Conservation (phyloP, 768 basidiomycete genomes). For the Suillus weaverae region DNA sequence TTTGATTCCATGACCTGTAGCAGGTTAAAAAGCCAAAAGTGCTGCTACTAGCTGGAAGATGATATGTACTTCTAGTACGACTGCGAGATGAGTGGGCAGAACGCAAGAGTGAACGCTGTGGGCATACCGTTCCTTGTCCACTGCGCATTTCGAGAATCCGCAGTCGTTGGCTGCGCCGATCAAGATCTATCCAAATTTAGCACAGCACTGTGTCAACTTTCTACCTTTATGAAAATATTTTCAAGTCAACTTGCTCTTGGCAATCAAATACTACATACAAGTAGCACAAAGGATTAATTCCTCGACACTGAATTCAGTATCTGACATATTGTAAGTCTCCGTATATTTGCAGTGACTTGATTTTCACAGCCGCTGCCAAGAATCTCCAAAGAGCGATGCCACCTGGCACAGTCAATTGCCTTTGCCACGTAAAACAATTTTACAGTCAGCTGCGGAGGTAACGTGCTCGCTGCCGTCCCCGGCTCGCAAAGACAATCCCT, state of each 20-base stretch:
- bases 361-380: not conserved
- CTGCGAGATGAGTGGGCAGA: slow-evolving; percentile 10
- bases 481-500: too few species aligned
- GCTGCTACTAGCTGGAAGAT: slow-evolving; percentile 1
- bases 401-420: not conserved
- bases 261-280: too few species aligned
- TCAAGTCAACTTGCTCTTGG: not conserved
- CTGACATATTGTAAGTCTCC: not conserved
- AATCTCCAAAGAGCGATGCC: not conserved
- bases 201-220: slow-evolving; percentile 1
- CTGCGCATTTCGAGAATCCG: slow-evolving; percentile 30
- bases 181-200: slow-evolving; percentile 29
- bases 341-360: not conserved
- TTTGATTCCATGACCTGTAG: slow-evolving; percentile 29
- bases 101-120: slow-evolving; percentile 8
- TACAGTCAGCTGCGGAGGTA: too few species aligned
- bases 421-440: too few species aligned
- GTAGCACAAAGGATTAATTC: not conserved
- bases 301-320: not conserved
- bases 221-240: not conserved
- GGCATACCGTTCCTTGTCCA: slow-evolving; percentile 5
- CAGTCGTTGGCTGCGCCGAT: slow-evolving; percentile 37
- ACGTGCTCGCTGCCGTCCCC: too few species aligned
- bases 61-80: not conserved
- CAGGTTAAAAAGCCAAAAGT: not conserved